A percentile compares a stretch with the other conserved stretches of the same genome.
phyloP scores from a whole-genome alignment of 305 asterid species.

The Plantago coronopus region DNA sequence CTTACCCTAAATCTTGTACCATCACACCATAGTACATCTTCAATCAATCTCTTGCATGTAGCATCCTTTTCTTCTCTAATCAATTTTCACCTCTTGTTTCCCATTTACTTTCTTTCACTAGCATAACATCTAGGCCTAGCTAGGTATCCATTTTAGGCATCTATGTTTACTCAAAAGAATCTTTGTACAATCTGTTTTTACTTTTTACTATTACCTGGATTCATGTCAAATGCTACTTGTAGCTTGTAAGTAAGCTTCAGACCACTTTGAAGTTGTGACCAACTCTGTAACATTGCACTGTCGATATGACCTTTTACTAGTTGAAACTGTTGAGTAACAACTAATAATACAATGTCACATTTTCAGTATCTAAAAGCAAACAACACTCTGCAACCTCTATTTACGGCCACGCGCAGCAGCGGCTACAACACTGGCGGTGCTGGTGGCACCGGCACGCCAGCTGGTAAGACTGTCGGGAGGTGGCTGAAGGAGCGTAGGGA shows the following conservation, averaged over 20 bases:
- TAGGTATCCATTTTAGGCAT: background rate
- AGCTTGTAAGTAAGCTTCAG: no score
- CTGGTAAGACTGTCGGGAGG: conserved; percentile 94
- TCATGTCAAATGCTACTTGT: background rate
- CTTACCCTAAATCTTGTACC: conserved; percentile 8
- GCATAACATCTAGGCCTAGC: conserved; percentile 2
- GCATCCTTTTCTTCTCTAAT: background rate
- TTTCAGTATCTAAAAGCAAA: conserved; percentile 80
- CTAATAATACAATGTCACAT: background rate
- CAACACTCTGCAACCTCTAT: conserved; percentile 85
- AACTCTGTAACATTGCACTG: no score
- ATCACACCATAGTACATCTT: background rate
- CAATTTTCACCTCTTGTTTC: background rate
- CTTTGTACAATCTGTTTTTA: background rate
- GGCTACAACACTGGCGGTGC: conserved; percentile 42
- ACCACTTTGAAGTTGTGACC: no score
- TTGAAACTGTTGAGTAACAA: background rate
- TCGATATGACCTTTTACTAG: no score
- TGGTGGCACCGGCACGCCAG: conserved; percentile 64
- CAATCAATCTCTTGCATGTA: conserved; percentile 6
- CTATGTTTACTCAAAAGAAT: conserved; percentile 1
- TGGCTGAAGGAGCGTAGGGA: conserved; percentile 96
- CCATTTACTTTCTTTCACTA: background rate
- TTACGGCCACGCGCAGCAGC: conserved; percentile 57
- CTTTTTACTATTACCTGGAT: background rate